Base-by-base conservation (phyloP, 495 filamentous ascomycete species). In the Recurvomyces mirabilis region DNA sequence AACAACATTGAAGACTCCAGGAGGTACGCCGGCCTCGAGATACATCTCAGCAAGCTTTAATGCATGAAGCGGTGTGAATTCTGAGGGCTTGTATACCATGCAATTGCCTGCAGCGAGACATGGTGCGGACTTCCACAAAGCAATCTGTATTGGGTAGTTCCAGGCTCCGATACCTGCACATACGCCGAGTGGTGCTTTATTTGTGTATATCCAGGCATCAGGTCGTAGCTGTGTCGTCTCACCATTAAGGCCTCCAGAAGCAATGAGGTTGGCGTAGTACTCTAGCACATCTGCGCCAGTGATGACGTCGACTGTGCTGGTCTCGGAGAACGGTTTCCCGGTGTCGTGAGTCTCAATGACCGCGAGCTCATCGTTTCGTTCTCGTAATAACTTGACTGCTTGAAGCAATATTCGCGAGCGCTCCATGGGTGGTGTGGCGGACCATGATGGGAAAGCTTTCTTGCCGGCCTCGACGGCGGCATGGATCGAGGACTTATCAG, bases 101-200 rank as follows among this genome's bases (percentile, higher is more conserved):
- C 78, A 82, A 55, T 91, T 91, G 20, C 84, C 84, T 3, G 84
- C 84, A 9, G 82, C 81, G 13, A 91, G 70, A 45, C 82, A 87
- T 4, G 84, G 81, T 12, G 81, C 83, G 3, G 79, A 82, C 60
- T 91, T 91, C 84, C 84, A 88, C 0, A 88, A 70, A 12, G 84
- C 84, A 59, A 91, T 88, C 56, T 88, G 84, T 46, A 88, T 79
- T 12, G 84, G 84, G 57, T 88, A 88, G 60, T 87, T 87, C 82
- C 82, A 87, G 41, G 82, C 82, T 31, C 82, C 82, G 52, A 87
- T 86, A 25, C 80, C 82, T 5, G 72, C 82, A 61, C 82, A 86
- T 1, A 87, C 81, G 17, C 82, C 82, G 32, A 86, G 60, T 2
- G 82, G 71, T 34, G 80, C 77, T 56, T 86, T 85, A 51, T 73